These are phyloP conservation scores for Piromyces sp. DNA, from an alignment of 192 early-diverging fungal species.

Conservation along the genomic window DNA sequence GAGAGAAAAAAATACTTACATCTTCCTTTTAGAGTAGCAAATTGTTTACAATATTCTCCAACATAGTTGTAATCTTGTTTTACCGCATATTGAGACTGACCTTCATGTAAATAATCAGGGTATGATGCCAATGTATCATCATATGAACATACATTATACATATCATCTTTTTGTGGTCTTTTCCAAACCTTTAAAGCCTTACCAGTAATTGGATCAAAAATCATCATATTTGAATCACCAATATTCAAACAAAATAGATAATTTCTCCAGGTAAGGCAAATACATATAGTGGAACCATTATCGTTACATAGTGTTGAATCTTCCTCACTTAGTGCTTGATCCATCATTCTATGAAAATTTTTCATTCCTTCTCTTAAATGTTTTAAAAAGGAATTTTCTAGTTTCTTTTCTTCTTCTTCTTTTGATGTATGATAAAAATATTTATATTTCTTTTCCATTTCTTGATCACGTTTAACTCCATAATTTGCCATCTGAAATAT, in stretches of 20 bases:
- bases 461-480: not conserved
- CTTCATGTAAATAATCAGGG: not conserved
- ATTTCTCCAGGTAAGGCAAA: not conserved
- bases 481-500: not conserved
- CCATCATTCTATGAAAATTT: not conserved
- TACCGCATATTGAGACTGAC: not conserved
- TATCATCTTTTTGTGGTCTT: not conserved
- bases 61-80: not conserved
- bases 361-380: not conserved
- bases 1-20: not conserved
- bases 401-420: not conserved
- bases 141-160: not conserved
- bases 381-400: not conserved
- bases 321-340: not conserved
- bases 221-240: not conserved
- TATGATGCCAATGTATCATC: not conserved
- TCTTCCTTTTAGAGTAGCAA: not conserved
- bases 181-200: not conserved
- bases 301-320: not conserved
- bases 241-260: not conserved
- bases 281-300: not conserved
- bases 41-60: not conserved
- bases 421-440: not conserved
- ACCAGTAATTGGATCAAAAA: not conserved
- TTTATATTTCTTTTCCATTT: not conserved